Evolutionary conservation across 352 stramenopile genomes (phyloP), one percentile per base, ranked within the genome.

Genomic region (Phytophthora pisi): DNA sequence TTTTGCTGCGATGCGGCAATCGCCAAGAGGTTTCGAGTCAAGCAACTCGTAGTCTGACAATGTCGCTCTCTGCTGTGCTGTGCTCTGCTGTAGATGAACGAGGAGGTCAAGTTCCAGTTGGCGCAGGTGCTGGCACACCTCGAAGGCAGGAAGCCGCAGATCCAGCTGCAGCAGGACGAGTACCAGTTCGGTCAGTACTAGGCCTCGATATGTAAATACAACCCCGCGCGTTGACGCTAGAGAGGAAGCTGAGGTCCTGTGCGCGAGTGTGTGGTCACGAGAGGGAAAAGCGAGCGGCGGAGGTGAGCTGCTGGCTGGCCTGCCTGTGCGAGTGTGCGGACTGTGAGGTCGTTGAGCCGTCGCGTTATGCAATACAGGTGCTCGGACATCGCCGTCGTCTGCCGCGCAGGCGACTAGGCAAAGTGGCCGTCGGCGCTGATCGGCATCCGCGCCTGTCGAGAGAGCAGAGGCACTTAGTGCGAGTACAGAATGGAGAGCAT

Each of bases 31-130:
- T 42, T 42, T 16, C 36, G 2, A 42, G 36, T 16, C 9, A 42
- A 42, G 13, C 9, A 42, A 42, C 11, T 42, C 11, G 36, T 16
- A 18, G 51, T 15, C 28, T 24, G 15, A n/a, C 4, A 7, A 11
- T 43, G 46, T 55, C 40, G 45, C 36, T 42, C n/a, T 46, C 57
- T 38, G 63, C 36, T 46, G 23, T 31, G 52, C 23, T 40, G 43
- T 26, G 40, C 1, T 69, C 28, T 26, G 24, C 18, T 28, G 30
- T 30, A 93, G 85, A 88, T 93, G 72, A 93, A 82, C 40, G 82
- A 91, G 9, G 85, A 91, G 56, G 81, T 93, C 31, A 89, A 89
- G 71, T 79, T 74, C n/a, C 85, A 93, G 64, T 76, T 93, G 57
- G 56, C 72, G 64, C 85, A 93, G 70, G 85, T 93, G 58, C 74